These are phyloP conservation scores for Singerocomus rubriflavus DNA, from an alignment of 1,284 basidiomycete genomes.

Conservation along the genomic window DNA sequence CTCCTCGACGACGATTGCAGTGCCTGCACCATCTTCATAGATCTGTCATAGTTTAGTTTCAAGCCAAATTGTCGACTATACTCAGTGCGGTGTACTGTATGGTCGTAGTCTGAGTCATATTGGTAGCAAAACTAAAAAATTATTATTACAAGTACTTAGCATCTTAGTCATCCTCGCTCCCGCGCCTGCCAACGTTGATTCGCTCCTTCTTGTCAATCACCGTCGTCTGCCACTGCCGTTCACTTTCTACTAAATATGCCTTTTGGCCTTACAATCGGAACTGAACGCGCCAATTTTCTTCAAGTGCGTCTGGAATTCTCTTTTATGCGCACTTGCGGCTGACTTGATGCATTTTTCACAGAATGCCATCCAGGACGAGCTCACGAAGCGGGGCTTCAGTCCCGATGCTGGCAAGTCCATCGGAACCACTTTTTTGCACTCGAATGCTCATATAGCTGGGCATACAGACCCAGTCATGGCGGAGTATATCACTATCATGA, in stretches of 20 bases:
- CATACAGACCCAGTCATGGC: constrained; percentile 79
- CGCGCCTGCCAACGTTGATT: constrained; percentile 22
- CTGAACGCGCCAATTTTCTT: constrained; percentile 68
- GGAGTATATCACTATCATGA: constrained; percentile 89
- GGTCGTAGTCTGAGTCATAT: neutral
- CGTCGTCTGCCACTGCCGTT: constrained; percentile 23
- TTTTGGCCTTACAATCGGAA: constrained; percentile 75
- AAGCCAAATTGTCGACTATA: neutral
- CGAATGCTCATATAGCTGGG: constrained; percentile 5
- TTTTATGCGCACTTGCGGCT: constrained; percentile 1
- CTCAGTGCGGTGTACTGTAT: neutral
- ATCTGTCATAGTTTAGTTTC: constrained; percentile 3
- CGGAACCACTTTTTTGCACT: neutral
- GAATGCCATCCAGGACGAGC: constrained; percentile 81
- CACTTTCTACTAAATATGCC: constrained; percentile 46
- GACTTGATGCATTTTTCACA: constrained; percentile 33
- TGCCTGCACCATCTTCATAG: neutral
- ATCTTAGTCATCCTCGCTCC: constrained; percentile 28
- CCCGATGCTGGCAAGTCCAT: constrained; percentile 64
- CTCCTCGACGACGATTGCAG: neutral
- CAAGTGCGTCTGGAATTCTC: constrained; percentile 48
- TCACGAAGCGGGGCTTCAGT: constrained; percentile 72
- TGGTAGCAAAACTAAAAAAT: constrained; percentile 1
- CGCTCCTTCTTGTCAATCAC: constrained; percentile 27
- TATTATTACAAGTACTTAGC: constrained; percentile 15